Base-by-base conservation (phyloP, 148 eudicot genomes). In the Nepenthes mirabilis region DNA sequence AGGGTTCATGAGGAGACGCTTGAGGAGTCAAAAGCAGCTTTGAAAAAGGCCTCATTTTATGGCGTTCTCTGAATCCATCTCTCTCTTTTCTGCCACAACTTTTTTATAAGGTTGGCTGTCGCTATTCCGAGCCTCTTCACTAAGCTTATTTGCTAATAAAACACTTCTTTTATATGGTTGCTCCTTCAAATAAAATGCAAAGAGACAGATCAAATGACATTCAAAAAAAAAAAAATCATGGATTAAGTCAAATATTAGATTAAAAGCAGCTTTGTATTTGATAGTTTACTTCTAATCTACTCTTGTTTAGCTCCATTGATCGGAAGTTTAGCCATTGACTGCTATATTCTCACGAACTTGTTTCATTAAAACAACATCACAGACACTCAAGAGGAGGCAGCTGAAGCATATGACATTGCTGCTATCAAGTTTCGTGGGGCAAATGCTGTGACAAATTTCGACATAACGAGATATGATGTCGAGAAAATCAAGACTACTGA, bases 321-420 rank as follows among this genome's bases (percentile, higher is more conserved):
- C 4, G 6, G 8, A 40, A 40, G 45, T 40, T 40, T 8, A 40
- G 8, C 45, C 45, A 40, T 5, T 2, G 52, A n/a, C 6, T 6
- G 0, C 48, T 10, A 1, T 10, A 49, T 49, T 11, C 13, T 6
- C 14, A 23, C 23, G 23, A 23, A 45, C 8, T 45, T 5, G 11
- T 6, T 45, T 45, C 11, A 11, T 45, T 45, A 45, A 5, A 5
- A 12, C 3, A 11, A n/a, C 2, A 49, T 49, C 10, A 59, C 58
- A 90, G 97, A 87, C 73, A 87, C 97, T 2, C 97, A 91, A 62
- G 97, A 91, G 61, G 97, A 91, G 65, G 97, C 97, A 49, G 95
- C 91, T 1, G 97, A 91, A 64, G 95, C 97, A n/a, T 91, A 91
- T 70, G 97, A 91, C 64, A 70, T 91, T 8, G 97, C 97, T 7